Base-by-base conservation (phyloP, 495 filamentous ascomycete species). In the Pseudevernia furfuracea region DNA sequence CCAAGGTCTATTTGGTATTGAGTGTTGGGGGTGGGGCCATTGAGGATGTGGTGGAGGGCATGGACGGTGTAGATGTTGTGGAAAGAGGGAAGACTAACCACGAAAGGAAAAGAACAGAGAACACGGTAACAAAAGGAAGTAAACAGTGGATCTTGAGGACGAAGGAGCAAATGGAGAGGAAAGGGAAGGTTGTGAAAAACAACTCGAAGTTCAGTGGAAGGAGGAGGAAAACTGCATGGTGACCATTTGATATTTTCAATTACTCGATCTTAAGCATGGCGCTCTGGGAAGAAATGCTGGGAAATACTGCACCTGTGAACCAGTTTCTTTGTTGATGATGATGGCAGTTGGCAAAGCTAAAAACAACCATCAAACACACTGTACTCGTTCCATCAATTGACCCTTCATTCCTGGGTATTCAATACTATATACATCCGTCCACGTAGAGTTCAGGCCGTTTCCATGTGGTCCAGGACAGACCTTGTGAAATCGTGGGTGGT, bases 401-500 rank as follows among this genome's bases (percentile, higher is more conserved):
- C 23, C 23, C 21, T 56, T n/a, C 10, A 34, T 21, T 41, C 32
- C 11, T 23, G 39, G n/a, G 30, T 64, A 59, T 43, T 44, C 41
- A 10, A 38, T 59, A 23, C 62, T 64, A 64, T 52, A 2, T 58
- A 64, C 62, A 25, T 58, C 55, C 28, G 6, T 36, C 30, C 59
- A 12, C 38, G 21, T 5, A 32, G 10, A 37, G 32, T 11, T 41
- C 56, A 64, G 36, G 43, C 32, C 12, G 43, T 19, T 79, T 97
- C 92, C 94, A 98, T 97, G 80, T 93, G 88, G 76, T 88, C 82
- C 70, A 98, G 80, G 69, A 98, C 88, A 68, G 95, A 93, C 55
- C 88, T 81, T 69, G 95, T 97, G 79, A 97, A 98, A 72, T 97
- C 86, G 74, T 97, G 88, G 67, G 91, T 98, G 72, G 87, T 90